Evolutionary conservation across 345 rosid species (phyloP).

Genomic region (Syzygium aromaticum): DNA sequence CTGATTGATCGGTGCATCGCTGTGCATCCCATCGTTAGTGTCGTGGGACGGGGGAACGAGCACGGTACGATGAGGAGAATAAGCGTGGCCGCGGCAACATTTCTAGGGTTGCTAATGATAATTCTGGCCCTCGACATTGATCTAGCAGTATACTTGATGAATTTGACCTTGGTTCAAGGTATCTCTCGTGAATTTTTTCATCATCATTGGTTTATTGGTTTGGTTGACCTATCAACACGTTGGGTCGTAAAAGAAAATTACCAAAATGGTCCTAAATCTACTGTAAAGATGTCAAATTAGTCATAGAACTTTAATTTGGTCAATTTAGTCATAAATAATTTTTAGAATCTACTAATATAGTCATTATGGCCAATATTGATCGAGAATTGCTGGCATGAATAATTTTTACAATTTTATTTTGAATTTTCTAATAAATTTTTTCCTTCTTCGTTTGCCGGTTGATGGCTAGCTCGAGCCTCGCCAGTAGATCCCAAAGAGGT

Average conservation of each 20-base stretch:
- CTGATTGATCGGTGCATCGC: neutral
- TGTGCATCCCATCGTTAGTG: neutral
- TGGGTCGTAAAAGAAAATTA: fast-evolving
- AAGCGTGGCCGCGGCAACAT: neutral
- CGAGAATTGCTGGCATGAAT: fast-evolving
- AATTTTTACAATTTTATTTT: neutral
- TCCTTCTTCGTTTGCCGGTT: too few species aligned
- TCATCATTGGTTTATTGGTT: neutral
- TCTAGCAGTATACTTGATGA: neutral
- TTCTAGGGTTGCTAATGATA: neutral
- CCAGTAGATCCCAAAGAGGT: fast-evolving
- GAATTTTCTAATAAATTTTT: too few species aligned
- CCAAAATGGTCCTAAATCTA: fast-evolving
- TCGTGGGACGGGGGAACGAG: neutral
- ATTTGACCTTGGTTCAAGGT: neutral
- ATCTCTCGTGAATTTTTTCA: neutral
- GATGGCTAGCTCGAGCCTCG: neutral
- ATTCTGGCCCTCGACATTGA: neutral
- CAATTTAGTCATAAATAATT: fast-evolving
- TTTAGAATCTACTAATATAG: fast-evolving
- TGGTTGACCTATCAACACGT: neutral
- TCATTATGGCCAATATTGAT: fast-evolving
- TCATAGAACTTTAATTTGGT: neutral
- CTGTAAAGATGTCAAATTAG: fast-evolving
- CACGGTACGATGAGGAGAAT: slow-evolving; percentile 1